These are phyloP conservation scores for Aspergillus texensis DNA, from an alignment of 2,329 filamentous ascomycete species.

Conservation along the genomic window DNA sequence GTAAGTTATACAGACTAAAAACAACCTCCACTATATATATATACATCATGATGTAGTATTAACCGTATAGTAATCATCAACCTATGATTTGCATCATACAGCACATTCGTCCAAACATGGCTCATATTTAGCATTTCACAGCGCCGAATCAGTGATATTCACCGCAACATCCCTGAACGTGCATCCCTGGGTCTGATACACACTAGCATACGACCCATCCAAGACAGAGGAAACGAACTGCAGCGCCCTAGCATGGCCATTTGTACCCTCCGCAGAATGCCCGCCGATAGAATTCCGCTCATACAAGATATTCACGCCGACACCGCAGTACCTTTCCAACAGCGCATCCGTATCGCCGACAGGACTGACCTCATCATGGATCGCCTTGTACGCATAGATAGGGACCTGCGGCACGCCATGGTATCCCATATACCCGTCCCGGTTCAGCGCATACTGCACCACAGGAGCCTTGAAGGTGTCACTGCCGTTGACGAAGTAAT, in stretches of 20 bases:
- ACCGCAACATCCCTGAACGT: not conserved
- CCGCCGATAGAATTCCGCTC: conserved; percentile 30
- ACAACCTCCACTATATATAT: not conserved
- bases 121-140: not conserved
- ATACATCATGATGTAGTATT: not conserved
- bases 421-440: conserved; percentile 20
- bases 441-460: conserved; percentile 13
- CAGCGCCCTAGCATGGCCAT: conserved; percentile 5
- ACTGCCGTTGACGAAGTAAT: conserved; percentile 15
- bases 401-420: conserved; percentile 12
- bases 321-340: conserved; percentile 19
- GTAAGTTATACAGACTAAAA: not conserved
- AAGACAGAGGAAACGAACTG: not conserved
- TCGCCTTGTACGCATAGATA: conserved; percentile 34
- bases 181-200: not conserved
- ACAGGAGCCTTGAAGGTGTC: conserved; percentile 11
- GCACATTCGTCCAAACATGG: not conserved
- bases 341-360: conserved; percentile 30
- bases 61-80: not conserved
- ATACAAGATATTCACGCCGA: conserved; percentile 25
- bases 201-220: not conserved
- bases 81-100: not conserved
- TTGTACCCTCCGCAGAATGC: conserved; percentile 24
- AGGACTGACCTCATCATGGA: conserved; percentile 32
- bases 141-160: not conserved